Conservation (phyloP, 2,329 filamentous ascomycete genomes). For the Colletotrichum tabaci region DNA sequence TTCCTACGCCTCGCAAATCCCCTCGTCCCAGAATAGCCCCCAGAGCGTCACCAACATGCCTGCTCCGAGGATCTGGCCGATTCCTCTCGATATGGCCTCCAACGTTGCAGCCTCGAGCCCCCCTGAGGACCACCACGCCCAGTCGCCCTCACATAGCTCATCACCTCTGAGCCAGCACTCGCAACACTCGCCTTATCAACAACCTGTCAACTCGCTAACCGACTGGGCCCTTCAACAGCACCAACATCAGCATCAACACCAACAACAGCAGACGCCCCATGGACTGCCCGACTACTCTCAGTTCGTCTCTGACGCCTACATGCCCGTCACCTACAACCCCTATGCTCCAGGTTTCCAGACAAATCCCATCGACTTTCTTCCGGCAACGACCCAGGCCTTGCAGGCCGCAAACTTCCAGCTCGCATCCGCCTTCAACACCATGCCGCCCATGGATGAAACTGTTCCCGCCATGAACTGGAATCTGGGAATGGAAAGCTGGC, state of each 20-base stretch:
- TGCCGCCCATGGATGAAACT: conserved; percentile 70
- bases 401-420: conserved; percentile 74
- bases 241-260: conserved; percentile 67
- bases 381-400: conserved; percentile 73
- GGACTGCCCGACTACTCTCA: conserved; percentile 62
- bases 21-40: conserved; percentile 43
- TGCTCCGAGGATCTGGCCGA: conserved; percentile 62
- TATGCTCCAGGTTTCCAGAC: conserved; percentile 68
- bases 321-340: conserved; percentile 55
- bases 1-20: conserved; percentile 62
- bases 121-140: conserved; percentile 61
- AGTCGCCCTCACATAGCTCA: conserved; percentile 61
- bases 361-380: conserved; percentile 73
- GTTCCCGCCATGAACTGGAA: conserved; percentile 73
- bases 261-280: conserved; percentile 51
- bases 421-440: conserved; percentile 73
- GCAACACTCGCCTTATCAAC: conserved; percentile 68
- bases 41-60: conserved; percentile 49
- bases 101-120: conserved; percentile 64
- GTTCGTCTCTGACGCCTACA: conserved; percentile 68
- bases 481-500: conserved; percentile 80
- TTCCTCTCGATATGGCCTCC: conserved; percentile 67
- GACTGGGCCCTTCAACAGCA: conserved; percentile 75
- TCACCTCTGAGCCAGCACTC: conserved; percentile 66
- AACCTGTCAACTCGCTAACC: conserved; percentile 66